A percentile compares a stretch with the other conserved stretches of the same genome.
Conservation (phyloP, 1,139 yeast genomes). For the Taphrina pruni region DNA sequence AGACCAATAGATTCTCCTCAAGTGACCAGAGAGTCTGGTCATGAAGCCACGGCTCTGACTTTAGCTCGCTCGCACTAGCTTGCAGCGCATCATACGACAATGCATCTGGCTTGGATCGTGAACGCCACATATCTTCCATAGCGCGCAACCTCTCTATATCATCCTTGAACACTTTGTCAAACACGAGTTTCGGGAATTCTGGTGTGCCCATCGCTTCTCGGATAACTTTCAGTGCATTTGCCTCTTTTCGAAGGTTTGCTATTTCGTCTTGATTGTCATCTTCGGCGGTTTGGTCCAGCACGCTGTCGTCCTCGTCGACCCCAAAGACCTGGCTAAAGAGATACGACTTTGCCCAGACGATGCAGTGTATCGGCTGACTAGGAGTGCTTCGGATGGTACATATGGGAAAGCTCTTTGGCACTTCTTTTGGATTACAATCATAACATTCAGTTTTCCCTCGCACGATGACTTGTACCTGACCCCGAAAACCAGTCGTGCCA, state of each 20-base stretch:
- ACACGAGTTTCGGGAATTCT: conserved; percentile 54
- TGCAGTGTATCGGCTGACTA: conserved; percentile 92
- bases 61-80: conserved; percentile 47
- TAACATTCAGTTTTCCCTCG: conserved; percentile 85
- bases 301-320: conserved; percentile 55
- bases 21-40: conserved; percentile 72
- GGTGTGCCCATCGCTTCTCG: conserved; percentile 55
- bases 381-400: conserved; percentile 98
- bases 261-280: conserved; percentile 67
- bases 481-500: conserved; percentile 94
- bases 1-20: conserved; percentile 67
- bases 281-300: conserved; percentile 57
- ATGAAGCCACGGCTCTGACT: conserved; percentile 51
- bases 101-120: conserved; percentile 71
- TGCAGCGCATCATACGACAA: conserved; percentile 53
- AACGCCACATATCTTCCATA: conserved; percentile 80
- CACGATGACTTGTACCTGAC: conserved; percentile 89
- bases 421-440: conserved; percentile 84
- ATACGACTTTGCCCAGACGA: conserved; percentile 96
- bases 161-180: conserved; percentile 60
- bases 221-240: conserved; percentile 74
- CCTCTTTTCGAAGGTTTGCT: conserved; percentile 70
- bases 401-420: conserved; percentile 91
- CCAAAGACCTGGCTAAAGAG: conserved; percentile 80
- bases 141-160: conserved; percentile 76